phyloP scores from a whole-genome alignment of 148 eudicot genomes.

The Gaultheria prostrata region DNA sequence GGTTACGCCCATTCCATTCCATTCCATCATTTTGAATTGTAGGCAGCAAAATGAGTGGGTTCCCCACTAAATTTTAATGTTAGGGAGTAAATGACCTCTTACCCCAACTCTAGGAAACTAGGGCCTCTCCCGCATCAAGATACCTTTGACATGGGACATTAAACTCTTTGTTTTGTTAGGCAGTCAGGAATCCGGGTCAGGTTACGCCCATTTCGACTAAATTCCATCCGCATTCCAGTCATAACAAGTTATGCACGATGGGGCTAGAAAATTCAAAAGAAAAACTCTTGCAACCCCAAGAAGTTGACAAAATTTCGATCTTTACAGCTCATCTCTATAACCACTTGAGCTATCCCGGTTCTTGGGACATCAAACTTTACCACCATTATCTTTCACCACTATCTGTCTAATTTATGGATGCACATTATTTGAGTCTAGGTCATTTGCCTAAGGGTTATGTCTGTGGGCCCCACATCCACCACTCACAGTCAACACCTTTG shows the following conservation, averaged over 20 bases:
- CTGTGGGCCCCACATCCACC: neutral
- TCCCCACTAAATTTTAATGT: neutral
- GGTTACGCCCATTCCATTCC: neutral
- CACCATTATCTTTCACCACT: neutral
- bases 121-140: neutral
- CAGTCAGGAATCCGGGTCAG: too few relatives aligned
- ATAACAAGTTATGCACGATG: too few relatives aligned
- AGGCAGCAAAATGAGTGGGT: constrained; percentile 5
- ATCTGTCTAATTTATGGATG: neutral
- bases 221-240: too few relatives aligned
- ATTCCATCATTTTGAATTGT: neutral
- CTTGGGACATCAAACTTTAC: neutral
- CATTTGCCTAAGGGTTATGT: neutral
- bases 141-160: neutral
- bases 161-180: too few relatives aligned
- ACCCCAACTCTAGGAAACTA: neutral
- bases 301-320: too few relatives aligned
- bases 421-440: neutral
- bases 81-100: neutral
- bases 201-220: too few relatives aligned
- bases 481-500: neutral
- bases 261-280: too few relatives aligned
- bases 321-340: too few relatives aligned
- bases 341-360: too few relatives aligned
- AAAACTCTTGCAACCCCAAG: too few relatives aligned